Evolutionary conservation across 108 stramenopile genomes (phyloP).

Genomic region (Stephanodiscus triporus): DNA sequence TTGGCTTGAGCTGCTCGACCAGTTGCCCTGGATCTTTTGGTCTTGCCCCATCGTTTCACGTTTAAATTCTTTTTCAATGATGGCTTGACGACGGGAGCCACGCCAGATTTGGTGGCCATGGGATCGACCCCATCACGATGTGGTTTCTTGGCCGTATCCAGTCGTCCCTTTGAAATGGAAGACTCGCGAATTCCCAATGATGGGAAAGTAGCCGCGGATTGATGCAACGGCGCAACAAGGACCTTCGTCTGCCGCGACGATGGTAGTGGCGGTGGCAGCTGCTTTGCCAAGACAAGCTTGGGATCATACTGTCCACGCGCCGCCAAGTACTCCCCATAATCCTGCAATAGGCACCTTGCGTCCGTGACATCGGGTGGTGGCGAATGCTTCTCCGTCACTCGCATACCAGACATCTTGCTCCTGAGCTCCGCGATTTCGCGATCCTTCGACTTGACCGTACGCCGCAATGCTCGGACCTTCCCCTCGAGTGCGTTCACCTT

Average conservation of each 20-base stretch:
- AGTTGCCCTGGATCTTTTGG: background rate
- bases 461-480: slow-evolving; percentile 13
- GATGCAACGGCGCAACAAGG: background rate
- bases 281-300: slow-evolving; percentile 27
- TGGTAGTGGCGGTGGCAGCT: slow-evolving; percentile 1
- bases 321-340: slow-evolving; percentile 38
- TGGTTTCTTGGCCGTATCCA: background rate
- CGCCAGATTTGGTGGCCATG: background rate
- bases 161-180: background rate
- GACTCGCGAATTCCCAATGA: background rate
- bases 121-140: background rate
- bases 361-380: slow-evolving; percentile 32
- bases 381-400: slow-evolving; percentile 8
- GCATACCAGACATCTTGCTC: slow-evolving; percentile 3
- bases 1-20: background rate
- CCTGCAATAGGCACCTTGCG: slow-evolving; percentile 43
- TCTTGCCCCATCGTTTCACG: slow-evolving; percentile 27
- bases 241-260: background rate
- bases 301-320: slow-evolving; percentile 43
- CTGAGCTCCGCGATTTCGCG: slow-evolving; percentile 21
- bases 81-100: background rate
- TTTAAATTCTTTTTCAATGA: slow-evolving; percentile 11
- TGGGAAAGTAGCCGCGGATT: background rate
- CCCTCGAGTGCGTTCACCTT: background rate
- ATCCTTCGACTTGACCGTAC: slow-evolving; percentile 13